Conservation (phyloP, 345 rosid species). For the Dipteronia dyeriana region DNA sequence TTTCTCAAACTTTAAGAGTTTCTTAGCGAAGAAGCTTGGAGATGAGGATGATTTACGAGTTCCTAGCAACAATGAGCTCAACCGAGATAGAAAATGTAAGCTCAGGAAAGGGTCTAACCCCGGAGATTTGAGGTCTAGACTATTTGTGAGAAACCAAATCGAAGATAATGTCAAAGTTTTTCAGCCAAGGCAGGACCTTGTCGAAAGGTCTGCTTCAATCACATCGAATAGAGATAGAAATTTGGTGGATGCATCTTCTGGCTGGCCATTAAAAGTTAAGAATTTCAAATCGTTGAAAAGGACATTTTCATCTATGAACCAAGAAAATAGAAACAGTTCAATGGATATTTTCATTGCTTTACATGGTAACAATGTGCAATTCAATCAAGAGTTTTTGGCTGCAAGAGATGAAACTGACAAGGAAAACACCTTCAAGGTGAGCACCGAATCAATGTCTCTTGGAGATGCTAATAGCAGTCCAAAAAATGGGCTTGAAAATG, state of each 20-base stretch:
- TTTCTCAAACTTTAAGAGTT: slow-evolving; percentile 31
- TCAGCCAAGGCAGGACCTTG: too few relatives aligned
- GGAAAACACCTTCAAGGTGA: slow-evolving; percentile 34
- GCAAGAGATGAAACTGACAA: slow-evolving; percentile 24
- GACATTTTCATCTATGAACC: slow-evolving; percentile 30
- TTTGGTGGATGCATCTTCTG: too few relatives aligned
- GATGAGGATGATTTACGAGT: slow-evolving; percentile 36
- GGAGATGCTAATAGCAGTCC: slow-evolving; percentile 32
- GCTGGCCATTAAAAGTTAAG: too few relatives aligned
- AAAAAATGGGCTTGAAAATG: slow-evolving; percentile 32
- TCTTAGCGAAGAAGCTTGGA: slow-evolving; percentile 36
- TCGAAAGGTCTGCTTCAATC: too few relatives aligned
- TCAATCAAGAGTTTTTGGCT: slow-evolving; percentile 21
- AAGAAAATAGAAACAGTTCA: slow-evolving; percentile 34
- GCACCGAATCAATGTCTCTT: slow-evolving; percentile 33
- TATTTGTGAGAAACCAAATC: too few relatives aligned
- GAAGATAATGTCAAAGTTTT: too few relatives aligned
- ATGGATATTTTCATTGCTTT: slow-evolving; percentile 18
- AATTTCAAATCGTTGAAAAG: slow-evolving; percentile 32
- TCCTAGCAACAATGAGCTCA: slow-evolving; percentile 31
- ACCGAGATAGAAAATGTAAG: slow-evolving; percentile 20
- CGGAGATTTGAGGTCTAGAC: too few relatives aligned
- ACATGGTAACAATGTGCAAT: slow-evolving; percentile 14
- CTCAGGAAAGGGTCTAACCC: too few relatives aligned
- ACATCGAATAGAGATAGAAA: too few relatives aligned